These are phyloP conservation scores for Nakazawaea peltata DNA, from an alignment of 805 yeast genomes.

Conservation along the genomic window DNA sequence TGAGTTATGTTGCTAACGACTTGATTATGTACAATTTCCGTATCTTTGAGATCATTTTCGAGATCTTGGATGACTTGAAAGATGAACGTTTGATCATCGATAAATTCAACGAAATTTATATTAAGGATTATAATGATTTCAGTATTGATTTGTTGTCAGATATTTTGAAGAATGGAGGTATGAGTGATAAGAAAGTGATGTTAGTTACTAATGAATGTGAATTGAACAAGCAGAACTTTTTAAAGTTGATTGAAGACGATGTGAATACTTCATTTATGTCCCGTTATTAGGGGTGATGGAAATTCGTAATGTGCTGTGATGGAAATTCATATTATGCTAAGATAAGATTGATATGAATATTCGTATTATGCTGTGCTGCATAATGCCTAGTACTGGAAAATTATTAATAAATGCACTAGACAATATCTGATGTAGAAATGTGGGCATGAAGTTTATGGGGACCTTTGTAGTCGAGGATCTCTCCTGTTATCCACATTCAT, in stretches of 20 bases:
- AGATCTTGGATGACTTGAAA: conserved; percentile 33
- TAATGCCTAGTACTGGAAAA: no score
- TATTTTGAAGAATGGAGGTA: conserved; percentile 42
- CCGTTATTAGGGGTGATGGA: conserved; percentile 4
- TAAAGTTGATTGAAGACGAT: conserved; percentile 4
- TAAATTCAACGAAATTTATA: conserved; percentile 49
- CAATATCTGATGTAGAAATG: no score
- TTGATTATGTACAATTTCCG: conserved; percentile 42
- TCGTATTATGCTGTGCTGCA: no score
- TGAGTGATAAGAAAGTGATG: conserved; percentile 14
- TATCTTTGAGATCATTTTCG: conserved; percentile 56
- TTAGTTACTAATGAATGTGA: conserved; percentile 9
- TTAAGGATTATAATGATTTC: conserved; percentile 66
- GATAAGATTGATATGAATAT: no score
- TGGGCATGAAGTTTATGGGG: no score
- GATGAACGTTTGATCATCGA: conserved; percentile 37
- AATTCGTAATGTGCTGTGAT: no score
- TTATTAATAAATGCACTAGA: no score
- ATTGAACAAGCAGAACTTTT: conserved; percentile 3
- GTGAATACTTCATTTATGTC: conserved; percentile 2
- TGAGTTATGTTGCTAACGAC: conserved; percentile 31
- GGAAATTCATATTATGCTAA: no score
- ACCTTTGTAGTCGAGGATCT: no score
- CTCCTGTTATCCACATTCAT: no score
- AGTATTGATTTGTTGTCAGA: conserved; percentile 64